Percentiles rank a stretch among this genome's conserved stretches.
Conservation (phyloP, 176 grass and related monocot species). For the Sorghum bicolor region DNA sequence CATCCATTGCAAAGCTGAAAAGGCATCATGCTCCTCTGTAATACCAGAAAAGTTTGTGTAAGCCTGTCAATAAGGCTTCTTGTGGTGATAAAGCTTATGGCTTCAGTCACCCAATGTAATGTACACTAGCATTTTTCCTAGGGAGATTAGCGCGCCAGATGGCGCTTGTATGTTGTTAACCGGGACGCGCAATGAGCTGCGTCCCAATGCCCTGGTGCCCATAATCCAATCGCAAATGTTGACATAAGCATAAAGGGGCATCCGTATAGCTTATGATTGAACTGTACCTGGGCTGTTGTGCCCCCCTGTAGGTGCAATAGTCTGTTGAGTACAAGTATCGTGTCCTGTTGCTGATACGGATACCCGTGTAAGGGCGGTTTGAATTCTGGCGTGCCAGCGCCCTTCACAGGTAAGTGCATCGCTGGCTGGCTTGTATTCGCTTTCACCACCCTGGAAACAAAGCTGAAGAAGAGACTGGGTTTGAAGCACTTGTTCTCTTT, state of each 20-base stretch:
- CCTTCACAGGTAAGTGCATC: no score
- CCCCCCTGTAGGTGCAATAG: neutral
- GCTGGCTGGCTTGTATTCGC: no score
- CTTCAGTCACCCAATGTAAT: slow-evolving; percentile 23
- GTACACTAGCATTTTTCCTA: slow-evolving; percentile 46
- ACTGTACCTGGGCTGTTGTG: neutral
- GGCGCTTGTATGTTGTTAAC: neutral
- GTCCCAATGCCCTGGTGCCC: neutral
- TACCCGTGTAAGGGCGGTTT: no score
- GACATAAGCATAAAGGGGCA: neutral
- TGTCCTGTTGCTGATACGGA: neutral
- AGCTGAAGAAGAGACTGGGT: no score
- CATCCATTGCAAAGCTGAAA: neutral
- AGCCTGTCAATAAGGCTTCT: slow-evolving; percentile 15
- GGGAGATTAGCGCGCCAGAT: slow-evolving; percentile 14
- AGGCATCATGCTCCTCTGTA: slow-evolving; percentile 20
- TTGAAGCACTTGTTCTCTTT: no score
- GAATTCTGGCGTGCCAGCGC: no score
- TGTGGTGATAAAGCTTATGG: slow-evolving; percentile 5
- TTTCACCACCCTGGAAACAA: no score
- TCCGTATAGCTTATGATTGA: neutral
- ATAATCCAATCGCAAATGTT: neutral
- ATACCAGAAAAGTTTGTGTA: slow-evolving; percentile 15
- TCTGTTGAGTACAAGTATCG: neutral
- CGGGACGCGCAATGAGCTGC: neutral